Base-by-base conservation (phyloP, 805 yeast species). In the Lipomyces spencermartinsiae region DNA sequence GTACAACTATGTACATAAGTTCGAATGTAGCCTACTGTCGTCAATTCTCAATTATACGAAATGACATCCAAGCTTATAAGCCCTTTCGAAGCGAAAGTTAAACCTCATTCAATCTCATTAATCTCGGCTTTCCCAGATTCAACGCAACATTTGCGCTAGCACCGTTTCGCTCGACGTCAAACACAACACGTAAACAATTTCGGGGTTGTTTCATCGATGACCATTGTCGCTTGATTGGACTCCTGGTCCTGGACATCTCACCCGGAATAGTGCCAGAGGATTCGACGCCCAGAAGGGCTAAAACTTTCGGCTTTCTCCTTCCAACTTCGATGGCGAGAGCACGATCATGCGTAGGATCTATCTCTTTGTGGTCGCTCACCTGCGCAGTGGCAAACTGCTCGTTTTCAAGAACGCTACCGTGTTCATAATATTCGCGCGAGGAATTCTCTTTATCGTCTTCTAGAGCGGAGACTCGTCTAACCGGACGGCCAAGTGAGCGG, bases 231-330 rank as follows among this genome's bases (percentile, higher is more conserved):
- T 22, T 25, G 49, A 43, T 43, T 5, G 56, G 56, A 25, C 29
- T 53, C 16, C 9, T 31, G 29, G 34, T 31, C 34, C 34, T 7
- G 56, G n/a, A 7, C 12, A 31, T 16, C 34, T 16, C n/a, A 31
- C 56, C 22, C 3, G 56, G 22, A 12, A 29, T 37, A 4, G 59
- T 4, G 22, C 10, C 5, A 16, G 29, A 16, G 34, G 39, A 4
- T 29, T 33, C 46, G 46, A 62, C 22, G 5, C 64, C 64, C 10
- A 62, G 64, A 37, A 62, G 46, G 14, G 64, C 53, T n/a, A 37
- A 43, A 9, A 58, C 64, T 43, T 62, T 62, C 7, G 59, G 64
- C 33, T 62, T 58, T 14, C 46, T 39, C n/a, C 56, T 55, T 6
- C 64, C 64, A 16, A 55, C 29, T 19, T 43, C 33, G 3, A 62